Evolutionary conservation across 805 yeast genomes (phyloP).

Genomic region (Saccharomycopsis fibuligera): DNA sequence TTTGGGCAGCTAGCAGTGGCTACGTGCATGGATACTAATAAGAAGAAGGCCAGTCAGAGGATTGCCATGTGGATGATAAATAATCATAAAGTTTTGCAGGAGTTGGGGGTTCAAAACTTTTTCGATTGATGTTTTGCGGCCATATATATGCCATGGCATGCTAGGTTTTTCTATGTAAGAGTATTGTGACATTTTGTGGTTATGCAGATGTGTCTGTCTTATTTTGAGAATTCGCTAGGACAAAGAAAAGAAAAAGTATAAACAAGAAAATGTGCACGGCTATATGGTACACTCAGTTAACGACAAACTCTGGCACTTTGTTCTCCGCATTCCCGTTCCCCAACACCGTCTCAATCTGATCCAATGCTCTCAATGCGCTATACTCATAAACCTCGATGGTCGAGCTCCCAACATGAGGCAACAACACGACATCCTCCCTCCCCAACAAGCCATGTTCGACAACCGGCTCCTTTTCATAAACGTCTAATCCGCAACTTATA

Average conservation of each 20-base stretch:
- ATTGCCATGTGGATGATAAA: slow-evolving; percentile 1
- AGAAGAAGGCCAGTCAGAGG: neutral
- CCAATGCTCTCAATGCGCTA: slow-evolving; percentile 39
- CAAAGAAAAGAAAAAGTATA: too few relatives aligned
- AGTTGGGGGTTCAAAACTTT: neutral
- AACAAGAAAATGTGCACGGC: too few relatives aligned
- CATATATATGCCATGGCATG: too few relatives aligned
- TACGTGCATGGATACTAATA: neutral
- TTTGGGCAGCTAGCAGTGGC: neutral
- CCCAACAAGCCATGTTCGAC: slow-evolving; percentile 27
- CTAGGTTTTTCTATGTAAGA: too few relatives aligned
- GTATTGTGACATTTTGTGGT: too few relatives aligned
- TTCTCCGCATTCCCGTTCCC: slow-evolving; percentile 33
- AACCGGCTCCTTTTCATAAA: slow-evolving; percentile 49
- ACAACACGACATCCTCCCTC: slow-evolving; percentile 40
- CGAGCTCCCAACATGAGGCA: slow-evolving; percentile 62
- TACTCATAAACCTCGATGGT: slow-evolving; percentile 40
- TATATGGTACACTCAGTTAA: neutral
- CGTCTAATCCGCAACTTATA: slow-evolving; percentile 55
- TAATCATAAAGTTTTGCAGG: neutral
- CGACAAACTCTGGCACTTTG: slow-evolving; percentile 2
- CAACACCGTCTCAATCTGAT: slow-evolving; percentile 37
- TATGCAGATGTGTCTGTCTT: too few relatives aligned
- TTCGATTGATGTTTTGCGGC: too few relatives aligned
- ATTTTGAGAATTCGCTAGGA: too few relatives aligned